These are phyloP conservation scores for Przewalskia tangutica DNA, from an alignment of 257 asterid genomes.

Conservation along the genomic window DNA sequence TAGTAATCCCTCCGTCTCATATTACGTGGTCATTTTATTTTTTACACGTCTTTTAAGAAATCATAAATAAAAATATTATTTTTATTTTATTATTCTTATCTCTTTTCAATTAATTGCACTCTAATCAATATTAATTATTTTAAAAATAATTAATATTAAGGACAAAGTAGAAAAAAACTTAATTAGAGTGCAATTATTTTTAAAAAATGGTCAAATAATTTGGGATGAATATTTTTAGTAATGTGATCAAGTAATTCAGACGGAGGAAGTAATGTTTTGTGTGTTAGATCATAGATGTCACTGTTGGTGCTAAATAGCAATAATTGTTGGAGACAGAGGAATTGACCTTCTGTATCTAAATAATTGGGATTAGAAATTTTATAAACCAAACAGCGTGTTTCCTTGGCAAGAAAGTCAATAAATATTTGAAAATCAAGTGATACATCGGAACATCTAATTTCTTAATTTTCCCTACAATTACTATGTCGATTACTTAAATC, in stretches of 20 bases:
- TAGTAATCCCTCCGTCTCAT: background rate
- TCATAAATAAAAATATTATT: too few relatives aligned
- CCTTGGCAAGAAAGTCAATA: background rate
- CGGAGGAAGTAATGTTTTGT: background rate
- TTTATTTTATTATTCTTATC: too few relatives aligned
- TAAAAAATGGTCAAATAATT: too few relatives aligned
- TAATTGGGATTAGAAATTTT: background rate
- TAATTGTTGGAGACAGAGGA: background rate
- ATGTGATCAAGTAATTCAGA: too few relatives aligned
- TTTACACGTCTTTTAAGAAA: too few relatives aligned
- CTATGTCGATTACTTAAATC: background rate
- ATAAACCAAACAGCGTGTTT: background rate
- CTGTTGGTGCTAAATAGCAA: background rate
- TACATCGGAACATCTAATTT: background rate
- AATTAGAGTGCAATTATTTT: too few relatives aligned
- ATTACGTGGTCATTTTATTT: too few relatives aligned
- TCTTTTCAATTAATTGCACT: too few relatives aligned
- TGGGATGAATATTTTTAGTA: too few relatives aligned
- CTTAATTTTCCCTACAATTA: background rate
- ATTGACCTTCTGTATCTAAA: background rate
- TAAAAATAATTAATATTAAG: too few relatives aligned
- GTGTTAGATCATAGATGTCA: background rate
- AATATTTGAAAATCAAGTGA: background rate
- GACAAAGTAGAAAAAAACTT: too few relatives aligned
- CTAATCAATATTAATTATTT: too few relatives aligned